Conservation (phyloP, 2,329 filamentous ascomycete genomes). For the Cytospora chrysosperma region DNA sequence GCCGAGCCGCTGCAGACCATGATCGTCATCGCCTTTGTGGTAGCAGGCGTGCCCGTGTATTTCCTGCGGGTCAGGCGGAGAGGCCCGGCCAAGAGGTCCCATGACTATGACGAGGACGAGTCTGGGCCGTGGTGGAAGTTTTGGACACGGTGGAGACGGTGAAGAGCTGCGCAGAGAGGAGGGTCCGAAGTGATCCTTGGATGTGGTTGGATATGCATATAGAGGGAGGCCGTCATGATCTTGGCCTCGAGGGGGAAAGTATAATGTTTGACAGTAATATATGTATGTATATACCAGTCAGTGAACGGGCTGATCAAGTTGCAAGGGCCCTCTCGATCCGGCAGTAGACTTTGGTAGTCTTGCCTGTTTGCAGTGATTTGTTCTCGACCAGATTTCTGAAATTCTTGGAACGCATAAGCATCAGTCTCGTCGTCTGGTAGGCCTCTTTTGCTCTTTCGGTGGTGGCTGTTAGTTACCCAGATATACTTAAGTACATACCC, state of each 20-base stretch:
- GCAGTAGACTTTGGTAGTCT: background rate
- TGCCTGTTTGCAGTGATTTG: too few relatives aligned
- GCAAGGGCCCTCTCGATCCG: background rate
- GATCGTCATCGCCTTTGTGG: constrained; percentile 81
- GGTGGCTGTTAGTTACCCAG: background rate
- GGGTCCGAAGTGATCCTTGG: background rate
- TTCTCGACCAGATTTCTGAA: too few relatives aligned
- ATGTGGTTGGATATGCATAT: background rate
- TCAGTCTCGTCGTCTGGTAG: too few relatives aligned
- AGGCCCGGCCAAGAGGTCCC: constrained; percentile 49
- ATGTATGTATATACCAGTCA: too few relatives aligned
- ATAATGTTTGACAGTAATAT: constrained; percentile 17
- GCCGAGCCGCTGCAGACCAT: constrained; percentile 88
- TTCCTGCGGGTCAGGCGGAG: constrained; percentile 76
- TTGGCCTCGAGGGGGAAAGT: background rate
- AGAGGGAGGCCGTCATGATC: background rate
- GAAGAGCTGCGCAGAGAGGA: constrained; percentile 5
- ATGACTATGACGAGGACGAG: constrained; percentile 33
- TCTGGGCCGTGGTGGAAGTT: constrained; percentile 56
- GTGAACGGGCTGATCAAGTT: background rate
- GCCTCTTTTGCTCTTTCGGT: background rate
- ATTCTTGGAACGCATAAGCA: too few relatives aligned
- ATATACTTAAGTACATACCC: background rate
- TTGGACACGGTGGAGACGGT: constrained; percentile 48
- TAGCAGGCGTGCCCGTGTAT: constrained; percentile 81